Evolutionary conservation across 2,329 filamentous ascomycete species (phyloP), one percentile per base, ranked within the genome.

Genomic region (Xylaria polymorpha): DNA sequence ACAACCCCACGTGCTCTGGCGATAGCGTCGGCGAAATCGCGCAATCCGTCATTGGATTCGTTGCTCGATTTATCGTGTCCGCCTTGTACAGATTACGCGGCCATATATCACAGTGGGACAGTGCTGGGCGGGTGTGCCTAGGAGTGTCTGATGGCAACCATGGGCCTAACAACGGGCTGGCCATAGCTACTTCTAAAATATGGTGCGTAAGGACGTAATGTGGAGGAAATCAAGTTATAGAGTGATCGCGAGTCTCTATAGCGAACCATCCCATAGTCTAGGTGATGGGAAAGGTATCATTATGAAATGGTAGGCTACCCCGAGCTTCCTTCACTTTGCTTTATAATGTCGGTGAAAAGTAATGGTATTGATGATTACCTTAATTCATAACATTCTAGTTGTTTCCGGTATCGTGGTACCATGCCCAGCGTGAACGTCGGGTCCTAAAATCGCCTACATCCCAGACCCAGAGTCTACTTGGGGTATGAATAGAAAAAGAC

Each of bases 71-170:
- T 41, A 57, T 22, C 4, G n/a, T 7, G n/a, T 2, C 14, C 51
- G n/a, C 32, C 18, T 37, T 37, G n/a, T 15, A 56, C 51, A 56
- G 32, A 37, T 56, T 56, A 56, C 51, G 51, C n/a, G 32, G 51
- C n/a, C 5, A 22, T 18, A n/a, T n/a, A 25, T 15, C 7, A 41
- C 10, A 22, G 22, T 22, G 4, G 12, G 37, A 25, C 0, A 5
- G 15, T 32, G 18, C 29, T 20, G n/a, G 1, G 10, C 2, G 9
- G 2, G 32, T n/a, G 25, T 10, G 18, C 4, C 32, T 18, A 50
- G 22, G 15, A 59, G 12, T 4, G 22, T 44, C 12, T 37, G 43
- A 37, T 25, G 10, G 3, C 4, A 12, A n/a, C 20, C 29, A 20
- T 1, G 5, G 22, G 32, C 18, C 29, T 4, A 55, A 3, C 0